Base-by-base conservation (phyloP, 139 green algal genomes). In the Edaphochlamys debaryana region DNA sequence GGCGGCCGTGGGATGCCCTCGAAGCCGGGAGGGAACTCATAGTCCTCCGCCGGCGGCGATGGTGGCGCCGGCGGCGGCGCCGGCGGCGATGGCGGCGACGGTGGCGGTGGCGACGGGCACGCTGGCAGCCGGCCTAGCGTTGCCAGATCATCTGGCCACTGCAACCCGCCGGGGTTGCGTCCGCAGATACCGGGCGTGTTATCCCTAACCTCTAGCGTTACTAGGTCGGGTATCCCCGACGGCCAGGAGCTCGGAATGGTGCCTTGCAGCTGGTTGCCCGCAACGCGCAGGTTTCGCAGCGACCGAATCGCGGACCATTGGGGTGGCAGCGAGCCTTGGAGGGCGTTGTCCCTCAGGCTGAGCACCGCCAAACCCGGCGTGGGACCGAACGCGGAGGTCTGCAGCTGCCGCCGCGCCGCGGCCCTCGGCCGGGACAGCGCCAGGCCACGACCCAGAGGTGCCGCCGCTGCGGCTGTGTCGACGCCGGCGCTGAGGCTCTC, bases 261-360 rank as follows among this genome's bases (percentile, higher is more conserved):
- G 0, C 73, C 73, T 38, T 69, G 73, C 30, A 80, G 58, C 38
- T 45, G 37, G 78, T 84, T 84, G 66, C 78, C 25, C 11, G n/a
- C 22, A 34, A 84, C 34, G 20, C 1, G 34, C 64, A 84, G 63
- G 41, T 76, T 25, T n/a, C 23, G 64, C 34, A 84, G 67, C 34
- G 64, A 52, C 13, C 7, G 30, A 0, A 79, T 52, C 36, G 34
- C 54, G 0, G 22, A 25, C 70, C 72, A 79, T 20, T 54, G 30
- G 2, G 82, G 32, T 15, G 82, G 82, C 66, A 87, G 40, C 22
- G 67, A 34, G 42, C 73, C 82, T 1, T 38, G 79, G 30, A 87
- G 63, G 48, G 11, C 69, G 36, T 79, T 80, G 74, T 38, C 20
- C 17, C 13, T 23, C 58, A 70, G 60, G 30, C 48, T 25, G 29